phyloP scores from a whole-genome alignment of 208 protist genomes.

The Acanthamoeba healyi region DNA sequence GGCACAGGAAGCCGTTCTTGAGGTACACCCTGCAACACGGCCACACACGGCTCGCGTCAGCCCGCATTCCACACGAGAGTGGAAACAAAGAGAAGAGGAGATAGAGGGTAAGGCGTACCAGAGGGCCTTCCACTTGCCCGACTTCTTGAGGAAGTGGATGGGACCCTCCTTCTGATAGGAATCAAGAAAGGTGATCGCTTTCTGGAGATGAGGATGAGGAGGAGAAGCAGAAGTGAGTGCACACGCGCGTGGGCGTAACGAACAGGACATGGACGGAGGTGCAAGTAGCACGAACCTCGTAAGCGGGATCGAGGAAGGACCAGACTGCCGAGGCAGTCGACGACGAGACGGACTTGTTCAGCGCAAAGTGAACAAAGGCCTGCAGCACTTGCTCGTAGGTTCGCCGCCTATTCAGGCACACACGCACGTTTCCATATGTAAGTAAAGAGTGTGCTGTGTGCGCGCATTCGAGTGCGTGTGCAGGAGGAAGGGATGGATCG shows the following conservation, averaged over 20 bases:
- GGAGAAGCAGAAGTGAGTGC: not conserved
- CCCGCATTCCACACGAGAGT: no score
- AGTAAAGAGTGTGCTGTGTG: not conserved
- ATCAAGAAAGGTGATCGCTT: not conserved
- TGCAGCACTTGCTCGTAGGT: slow-evolving; percentile 10
- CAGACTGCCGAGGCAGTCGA: not conserved
- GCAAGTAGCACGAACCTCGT: not conserved
- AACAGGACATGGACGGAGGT: not conserved
- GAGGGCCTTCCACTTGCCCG: not conserved
- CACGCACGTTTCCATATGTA: not conserved
- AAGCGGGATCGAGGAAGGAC: slow-evolving; percentile 23
- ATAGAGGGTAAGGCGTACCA: not conserved
- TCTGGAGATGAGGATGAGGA: not conserved
- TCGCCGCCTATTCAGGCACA: not conserved
- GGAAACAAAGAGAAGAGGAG: not conserved
- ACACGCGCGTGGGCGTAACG: not conserved
- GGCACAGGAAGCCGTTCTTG: slow-evolving; percentile 41
- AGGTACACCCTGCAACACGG: slow-evolving; percentile 2
- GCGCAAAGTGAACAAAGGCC: not conserved
- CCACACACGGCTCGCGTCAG: not conserved
- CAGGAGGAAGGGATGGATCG: not conserved
- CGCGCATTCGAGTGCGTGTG: not conserved
- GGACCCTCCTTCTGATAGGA: slow-evolving; percentile 36
- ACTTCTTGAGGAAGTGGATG: not conserved
- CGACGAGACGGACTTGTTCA: not conserved